Evolutionary conservation across 2,329 filamentous ascomycete genomes (phyloP).

Genomic region (Grosmannia serpens): DNA sequence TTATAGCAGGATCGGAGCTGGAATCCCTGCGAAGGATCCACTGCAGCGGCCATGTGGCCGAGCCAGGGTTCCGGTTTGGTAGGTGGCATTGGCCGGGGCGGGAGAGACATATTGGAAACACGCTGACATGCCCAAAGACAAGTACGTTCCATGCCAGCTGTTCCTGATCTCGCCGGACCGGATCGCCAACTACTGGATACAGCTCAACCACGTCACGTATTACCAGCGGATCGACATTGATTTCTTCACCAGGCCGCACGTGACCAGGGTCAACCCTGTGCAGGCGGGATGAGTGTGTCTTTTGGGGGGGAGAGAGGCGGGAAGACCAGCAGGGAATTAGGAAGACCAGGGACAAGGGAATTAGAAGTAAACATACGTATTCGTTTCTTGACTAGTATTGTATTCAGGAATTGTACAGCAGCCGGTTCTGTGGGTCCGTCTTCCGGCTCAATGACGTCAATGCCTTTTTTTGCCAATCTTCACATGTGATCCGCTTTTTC

Average conservation of each 20-base stretch:
- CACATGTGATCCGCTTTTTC: not conserved
- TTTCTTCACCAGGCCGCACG: conserved; percentile 18
- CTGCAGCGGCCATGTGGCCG: conserved; percentile 68
- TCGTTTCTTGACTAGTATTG: no score
- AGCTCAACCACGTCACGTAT: conserved; percentile 47
- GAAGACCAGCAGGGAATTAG: no score
- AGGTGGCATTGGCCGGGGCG: conserved; percentile 19
- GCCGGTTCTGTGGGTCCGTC: no score
- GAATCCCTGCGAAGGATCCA: conserved; percentile 61
- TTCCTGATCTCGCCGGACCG: conserved; percentile 67
- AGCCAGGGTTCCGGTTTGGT: conserved; percentile 61
- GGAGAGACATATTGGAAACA: not conserved
- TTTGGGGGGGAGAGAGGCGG: not conserved
- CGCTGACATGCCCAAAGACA: conserved; percentile 36
- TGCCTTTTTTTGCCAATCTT: not conserved
- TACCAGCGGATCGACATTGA: conserved; percentile 51
- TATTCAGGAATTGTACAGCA: no score
- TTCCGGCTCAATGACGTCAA: not conserved
- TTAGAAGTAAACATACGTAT: no score
- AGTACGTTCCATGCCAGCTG: conserved; percentile 63
- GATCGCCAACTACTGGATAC: conserved; percentile 73
- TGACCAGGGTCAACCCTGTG: not conserved
- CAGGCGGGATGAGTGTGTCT: no score
- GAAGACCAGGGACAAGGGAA: no score
- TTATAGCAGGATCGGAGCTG: conserved; percentile 58